phyloP scores from a whole-genome alignment of 768 basidiomycete genomes.

The Lyophyllum atratum region DNA sequence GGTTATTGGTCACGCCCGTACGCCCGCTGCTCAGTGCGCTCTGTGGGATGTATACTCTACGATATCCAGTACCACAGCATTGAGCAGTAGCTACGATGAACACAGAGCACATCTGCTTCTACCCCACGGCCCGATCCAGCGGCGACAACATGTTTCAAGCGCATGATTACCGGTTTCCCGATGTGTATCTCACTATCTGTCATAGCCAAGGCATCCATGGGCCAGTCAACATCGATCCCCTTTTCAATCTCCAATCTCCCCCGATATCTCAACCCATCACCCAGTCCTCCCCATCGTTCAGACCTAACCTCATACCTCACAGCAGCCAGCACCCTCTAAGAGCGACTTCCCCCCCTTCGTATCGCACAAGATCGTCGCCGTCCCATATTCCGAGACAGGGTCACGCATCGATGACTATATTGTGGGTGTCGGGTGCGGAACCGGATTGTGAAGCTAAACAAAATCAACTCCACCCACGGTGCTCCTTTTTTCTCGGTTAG shows the following conservation, averaged over 20 bases:
- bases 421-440: not conserved
- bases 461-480: not conserved
- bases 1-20: slow-evolving; percentile 2
- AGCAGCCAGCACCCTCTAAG: too few relatives aligned
- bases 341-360: too few relatives aligned
- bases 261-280: not conserved
- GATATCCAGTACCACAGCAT: not conserved
- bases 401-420: too few relatives aligned
- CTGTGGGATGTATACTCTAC: too few relatives aligned
- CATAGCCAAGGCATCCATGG: not conserved
- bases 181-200: not conserved
- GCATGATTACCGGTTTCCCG: slow-evolving; percentile 1
- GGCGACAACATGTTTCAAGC: not conserved
- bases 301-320: too few relatives aligned
- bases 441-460: not conserved
- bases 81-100: not conserved
- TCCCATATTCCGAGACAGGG: too few relatives aligned
- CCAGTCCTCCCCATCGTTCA: too few relatives aligned
- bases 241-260: not conserved
- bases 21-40: too few relatives aligned
- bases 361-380: too few relatives aligned
- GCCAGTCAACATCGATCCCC: not conserved
- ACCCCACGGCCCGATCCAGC: not conserved
- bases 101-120: not conserved
- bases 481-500: not conserved